Evolutionary conservation across 441 rosid species (phyloP), one percentile per base, ranked within the genome.

Genomic region (Pelargonium cotyledonis): DNA sequence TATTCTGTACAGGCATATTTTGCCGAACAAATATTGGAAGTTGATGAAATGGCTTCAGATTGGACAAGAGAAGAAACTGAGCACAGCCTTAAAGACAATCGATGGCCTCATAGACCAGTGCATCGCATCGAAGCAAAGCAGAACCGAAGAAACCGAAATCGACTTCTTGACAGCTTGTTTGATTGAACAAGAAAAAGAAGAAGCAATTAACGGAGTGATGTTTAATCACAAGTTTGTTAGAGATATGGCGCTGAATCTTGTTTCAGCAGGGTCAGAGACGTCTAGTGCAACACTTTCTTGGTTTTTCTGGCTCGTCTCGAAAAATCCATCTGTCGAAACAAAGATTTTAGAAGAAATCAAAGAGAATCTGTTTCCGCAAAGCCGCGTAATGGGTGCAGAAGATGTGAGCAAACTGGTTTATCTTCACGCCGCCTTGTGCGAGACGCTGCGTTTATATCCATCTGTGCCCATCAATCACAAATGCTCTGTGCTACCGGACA

Each of bases 11-110:
- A 65, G 75, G 4, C 68, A 77, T 40, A 0, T 67, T 0, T 0
- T 66, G 58, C 81, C 81, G 4, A 41, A 5, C 46, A 7, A 43
- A 15, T 35, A 29, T n/a, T 76, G 77, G 85, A 80, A 80, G 64
- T 49, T 79, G 26, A 80, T 69, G 47, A 72, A 31, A 29, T 77
- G 77, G 79, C 35, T 79, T 6, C 73, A 72, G 5, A 23, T 79
- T 31, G 85, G 82, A 26, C 11, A 19, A 21, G 85, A 75, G 77
- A 77, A 68, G 47, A 79, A 74, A 60, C 7, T 74, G 8, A 43
- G 16, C 0, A 23, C 5, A 46, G 85, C 77, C 9, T 7, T 44
- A 57, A 26, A 73, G 4, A 40, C 4, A 6, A 5, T 73, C 0
- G 74, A 76, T 67, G 2, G 14, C 1, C 65, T 73, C 15, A 0